Base-by-base conservation (phyloP, 192 early-diverging fungal species). In the Backusella psychrophila region DNA sequence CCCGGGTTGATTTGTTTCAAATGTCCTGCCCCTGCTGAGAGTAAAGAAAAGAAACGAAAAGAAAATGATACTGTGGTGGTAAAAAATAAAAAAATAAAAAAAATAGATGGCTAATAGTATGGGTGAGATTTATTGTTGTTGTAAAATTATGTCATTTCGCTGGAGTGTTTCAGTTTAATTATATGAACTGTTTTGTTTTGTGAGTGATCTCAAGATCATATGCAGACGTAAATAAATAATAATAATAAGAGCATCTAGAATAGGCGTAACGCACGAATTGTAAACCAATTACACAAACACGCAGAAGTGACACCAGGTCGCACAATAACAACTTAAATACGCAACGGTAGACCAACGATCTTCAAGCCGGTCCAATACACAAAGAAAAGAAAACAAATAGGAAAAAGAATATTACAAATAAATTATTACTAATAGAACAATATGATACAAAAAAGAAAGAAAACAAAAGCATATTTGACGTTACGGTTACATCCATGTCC, bases 1-100 rank as follows among this genome's bases (percentile, higher is more conserved):
- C 53, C 53, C 53, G 53, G 56, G 56, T 63, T 63, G 56, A 33
- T 63, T 23, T 63, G 56, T 63, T 63, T 63, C 56, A 63, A 59
- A 59, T 26, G 56, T 29, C 53, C 53, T 59, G 53, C 53, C 23
- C 53, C 53, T 59, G 23, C 53, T 29, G 6, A 23, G 56, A 23
- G 21, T 29, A 59, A 59, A 26, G 52, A 29, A 26, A 59, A 26
- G 0, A 59, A 59, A 59, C 12, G 52, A 29, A 26, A 59, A 26
- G 0, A 59, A 59, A 26, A 0, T 3, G 6, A 56, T n/a, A 56
- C 6, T 1, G 21, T 44, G 42, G 5, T 49, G 15, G 42, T 44
- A 14, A 14, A 42, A 31, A 31, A 31, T 31, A 31, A 46, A 49
- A 49, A 49, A 49, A 49, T 33, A 46, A 46, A 46, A 46, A 49